phyloP scores from a whole-genome alignment of 2,329 filamentous ascomycete genomes.

The Aspergillus sp. region DNA sequence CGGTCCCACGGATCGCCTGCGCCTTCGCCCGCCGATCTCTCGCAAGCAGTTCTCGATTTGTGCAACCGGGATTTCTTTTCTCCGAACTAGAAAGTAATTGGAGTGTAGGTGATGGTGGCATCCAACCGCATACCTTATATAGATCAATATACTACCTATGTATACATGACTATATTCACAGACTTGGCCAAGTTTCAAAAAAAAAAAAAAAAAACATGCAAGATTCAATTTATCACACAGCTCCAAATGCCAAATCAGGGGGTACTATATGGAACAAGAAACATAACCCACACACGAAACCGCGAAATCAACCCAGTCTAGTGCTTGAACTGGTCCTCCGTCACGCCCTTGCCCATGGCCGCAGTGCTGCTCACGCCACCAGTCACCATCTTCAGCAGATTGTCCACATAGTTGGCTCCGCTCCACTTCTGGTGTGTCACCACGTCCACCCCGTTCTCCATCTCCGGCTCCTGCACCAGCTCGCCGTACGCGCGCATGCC shows the following conservation, averaged over 20 bases:
- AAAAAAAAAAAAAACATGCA: not conserved
- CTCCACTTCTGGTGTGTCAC: slow-evolving; percentile 99
- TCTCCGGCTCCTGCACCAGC: slow-evolving; percentile 96
- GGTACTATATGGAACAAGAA: slow-evolving; percentile 1
- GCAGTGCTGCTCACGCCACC: slow-evolving; percentile 88
- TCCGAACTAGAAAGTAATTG: no score
- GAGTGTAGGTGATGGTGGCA: no score
- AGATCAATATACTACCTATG: no score
- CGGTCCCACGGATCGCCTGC: not conserved
- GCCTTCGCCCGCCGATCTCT: not conserved
- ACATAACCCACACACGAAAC: not conserved
- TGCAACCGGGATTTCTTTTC: not conserved
- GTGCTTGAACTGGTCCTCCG: slow-evolving; percentile 88
- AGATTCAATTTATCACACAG: not conserved
- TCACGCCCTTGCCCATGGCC: slow-evolving; percentile 97
- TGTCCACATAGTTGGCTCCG: slow-evolving; percentile 91
- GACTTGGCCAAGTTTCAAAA: no score
- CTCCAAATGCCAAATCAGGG: not conserved
- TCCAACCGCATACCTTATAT: no score
- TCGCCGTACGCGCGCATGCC: slow-evolving; percentile 98
- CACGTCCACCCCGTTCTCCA: slow-evolving; percentile 84
- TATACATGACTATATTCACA: no score
- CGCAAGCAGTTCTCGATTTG: slow-evolving; percentile 9
- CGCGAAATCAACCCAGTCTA: slow-evolving; percentile 17
- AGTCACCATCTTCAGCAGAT: slow-evolving; percentile 93